These are phyloP conservation scores for Exophiala calicioides DNA, from an alignment of 2,329 filamentous ascomycete species.

Conservation along the genomic window DNA sequence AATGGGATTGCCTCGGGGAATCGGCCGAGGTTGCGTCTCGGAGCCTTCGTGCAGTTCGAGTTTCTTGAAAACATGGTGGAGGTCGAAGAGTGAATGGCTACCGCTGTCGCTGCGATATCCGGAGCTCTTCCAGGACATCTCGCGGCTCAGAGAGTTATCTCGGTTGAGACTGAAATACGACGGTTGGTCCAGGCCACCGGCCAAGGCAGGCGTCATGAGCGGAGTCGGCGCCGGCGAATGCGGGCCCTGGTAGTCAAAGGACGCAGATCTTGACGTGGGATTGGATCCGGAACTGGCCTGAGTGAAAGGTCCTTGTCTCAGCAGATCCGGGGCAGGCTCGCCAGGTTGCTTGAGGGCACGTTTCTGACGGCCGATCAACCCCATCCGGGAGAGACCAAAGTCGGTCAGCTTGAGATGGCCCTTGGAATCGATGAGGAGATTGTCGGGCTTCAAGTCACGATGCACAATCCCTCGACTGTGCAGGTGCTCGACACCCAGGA, in stretches of 20 bases:
- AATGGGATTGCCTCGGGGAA: constrained; percentile 58
- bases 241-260: constrained; percentile 77
- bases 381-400: constrained; percentile 96
- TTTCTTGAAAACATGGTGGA: constrained; percentile 78
- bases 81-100: constrained; percentile 69
- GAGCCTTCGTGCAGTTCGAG: constrained; percentile 70
- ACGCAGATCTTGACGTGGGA: constrained; percentile 87
- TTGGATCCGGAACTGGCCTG: constrained; percentile 75
- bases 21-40: constrained; percentile 44
- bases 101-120: constrained; percentile 89
- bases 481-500: constrained; percentile 94
- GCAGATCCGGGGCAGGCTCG: constrained; percentile 85
- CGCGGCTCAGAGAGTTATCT: constrained; percentile 58
- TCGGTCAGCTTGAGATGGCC: constrained; percentile 96
- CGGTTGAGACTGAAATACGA: constrained; percentile 86
- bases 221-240: constrained; percentile 84
- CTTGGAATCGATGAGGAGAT: constrained; percentile 93
- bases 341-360: constrained; percentile 75
- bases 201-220: constrained; percentile 76
- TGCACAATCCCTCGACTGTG: constrained; percentile 95
- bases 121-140: constrained; percentile 68
- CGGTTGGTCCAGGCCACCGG: constrained; percentile 71
- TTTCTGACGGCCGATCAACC: constrained; percentile 93
- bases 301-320: constrained; percentile 89
- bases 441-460: constrained; percentile 94